Conservation (phyloP, 352 stramenopile species). For the Blastocystis sp. region DNA sequence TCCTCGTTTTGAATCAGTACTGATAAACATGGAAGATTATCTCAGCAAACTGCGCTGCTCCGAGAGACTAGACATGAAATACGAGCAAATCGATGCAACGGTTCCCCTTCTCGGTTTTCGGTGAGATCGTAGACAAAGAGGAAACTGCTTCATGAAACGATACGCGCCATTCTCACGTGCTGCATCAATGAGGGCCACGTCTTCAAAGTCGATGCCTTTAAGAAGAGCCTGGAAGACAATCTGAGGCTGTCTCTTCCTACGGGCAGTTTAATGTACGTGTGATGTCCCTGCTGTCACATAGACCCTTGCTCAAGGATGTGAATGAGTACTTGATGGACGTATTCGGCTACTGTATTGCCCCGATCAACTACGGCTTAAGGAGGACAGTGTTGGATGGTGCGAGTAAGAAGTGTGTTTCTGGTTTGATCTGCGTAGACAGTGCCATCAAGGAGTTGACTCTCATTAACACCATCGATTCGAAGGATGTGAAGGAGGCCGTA, state of each 20-base stretch:
- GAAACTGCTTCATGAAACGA: not conserved
- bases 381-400: not conserved
- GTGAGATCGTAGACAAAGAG: not conserved
- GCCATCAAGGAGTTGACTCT: slow-evolving; percentile 40
- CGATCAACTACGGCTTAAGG: slow-evolving; percentile 10
- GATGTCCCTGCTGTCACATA: not conserved
- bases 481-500: slow-evolving; percentile 26
- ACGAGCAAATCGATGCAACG: not conserved
- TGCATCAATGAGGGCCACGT: not conserved
- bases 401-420: too few species aligned
- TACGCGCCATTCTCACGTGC: not conserved
- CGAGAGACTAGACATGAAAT: not conserved
- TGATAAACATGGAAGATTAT: not conserved
- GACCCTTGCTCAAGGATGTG: slow-evolving; percentile 29
- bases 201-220: slow-evolving; percentile 58
- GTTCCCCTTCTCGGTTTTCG: not conserved
- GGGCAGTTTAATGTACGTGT: slow-evolving; percentile 9
- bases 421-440: not conserved
- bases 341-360: slow-evolving; percentile 64
- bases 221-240: slow-evolving; percentile 59
- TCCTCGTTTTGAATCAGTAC: not conserved
- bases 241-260: slow-evolving; percentile 22
- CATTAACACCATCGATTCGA: not conserved
- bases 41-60: not conserved
- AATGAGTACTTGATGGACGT: slow-evolving; percentile 22